Evolutionary conservation across 108 stramenopile genomes (phyloP), one percentile per base, ranked within the genome.

Genomic region (Conticribra guillardii): DNA sequence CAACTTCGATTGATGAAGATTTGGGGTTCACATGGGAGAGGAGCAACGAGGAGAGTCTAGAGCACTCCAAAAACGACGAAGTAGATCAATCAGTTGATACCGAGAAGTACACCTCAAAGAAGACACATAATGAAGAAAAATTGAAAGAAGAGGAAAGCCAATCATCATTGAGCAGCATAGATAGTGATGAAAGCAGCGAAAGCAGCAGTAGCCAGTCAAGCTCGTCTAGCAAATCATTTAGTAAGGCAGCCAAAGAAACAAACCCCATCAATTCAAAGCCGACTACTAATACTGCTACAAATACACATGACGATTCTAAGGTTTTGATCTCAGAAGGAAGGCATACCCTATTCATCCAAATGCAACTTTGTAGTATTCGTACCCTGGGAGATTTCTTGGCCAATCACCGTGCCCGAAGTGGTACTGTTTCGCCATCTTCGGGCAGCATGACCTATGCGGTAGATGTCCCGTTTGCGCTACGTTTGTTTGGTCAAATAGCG

Each of bases 321-420:
- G 52, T 45, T 0, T 31, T 55, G 26, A 52, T 63, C 54, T 60
- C 60, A 45, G 67, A 62, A 23, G 19, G 48, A 66, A 69, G 71
- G 27, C 89, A 90, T 50, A 88, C 84, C 51, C 76, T 98, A 26
- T 97, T 95, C 82, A 98, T 98, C 66, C 97, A 97, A 71, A 98
- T 98, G 98, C 96, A 97, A 81, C 94, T 94, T 66, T 98, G 98
- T 77, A 70, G 76, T 41, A 89, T 89, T 33, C 84, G 89, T 51
- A 97, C 97, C 4, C 78, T 98, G 32, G 88, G 84, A 22, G 88
- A 97, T 31, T 96, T 95, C 34, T 64, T 92, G 18, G 59, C 76
- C 16, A 82, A 85, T 32, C 76, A 71, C n/a, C 74, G 89, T 21
- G 77, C 85, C 4, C 79, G 94, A 31, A 62, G 66, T 41, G 86